Percentiles rank a stretch among this genome's conserved stretches.
Conservation (phyloP, 2,329 filamentous ascomycete genomes). For the Aplosporella prunicola region DNA sequence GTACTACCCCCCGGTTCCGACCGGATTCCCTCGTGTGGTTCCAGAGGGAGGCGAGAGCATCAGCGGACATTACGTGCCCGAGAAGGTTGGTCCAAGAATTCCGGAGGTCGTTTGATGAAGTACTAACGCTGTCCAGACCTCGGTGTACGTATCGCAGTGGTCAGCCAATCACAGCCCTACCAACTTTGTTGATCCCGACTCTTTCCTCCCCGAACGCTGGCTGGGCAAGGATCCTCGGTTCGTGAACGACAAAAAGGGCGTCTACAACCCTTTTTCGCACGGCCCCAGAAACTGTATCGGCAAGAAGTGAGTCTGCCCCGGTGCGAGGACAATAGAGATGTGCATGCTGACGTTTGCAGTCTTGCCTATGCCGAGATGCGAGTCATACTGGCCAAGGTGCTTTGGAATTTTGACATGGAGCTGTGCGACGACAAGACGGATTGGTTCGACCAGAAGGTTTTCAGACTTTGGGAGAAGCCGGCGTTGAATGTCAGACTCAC, state of each 20-base stretch:
- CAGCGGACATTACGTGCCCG: slow-evolving; percentile 30
- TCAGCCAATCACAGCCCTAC: slow-evolving; percentile 20
- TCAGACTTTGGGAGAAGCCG: slow-evolving; percentile 26
- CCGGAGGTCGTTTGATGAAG: slow-evolving; percentile 19
- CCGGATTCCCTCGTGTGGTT: slow-evolving; percentile 29
- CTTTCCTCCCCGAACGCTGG: slow-evolving; percentile 28
- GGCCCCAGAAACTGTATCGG: slow-evolving; percentile 30
- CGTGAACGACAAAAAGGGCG: slow-evolving; percentile 20
- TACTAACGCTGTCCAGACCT: slow-evolving; percentile 13
- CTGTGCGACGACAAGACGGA: slow-evolving; percentile 22
- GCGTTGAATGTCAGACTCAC: slow-evolving; percentile 20
- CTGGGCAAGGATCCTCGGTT: slow-evolving; percentile 18
- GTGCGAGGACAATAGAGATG: slow-evolving; percentile 10
- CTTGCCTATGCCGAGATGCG: slow-evolving; percentile 30
- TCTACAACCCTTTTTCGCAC: slow-evolving; percentile 24
- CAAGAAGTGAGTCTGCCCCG: slow-evolving; percentile 21
- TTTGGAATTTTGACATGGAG: slow-evolving; percentile 33
- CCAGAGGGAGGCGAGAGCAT: slow-evolving; percentile 29
- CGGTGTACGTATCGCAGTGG: slow-evolving; percentile 21
- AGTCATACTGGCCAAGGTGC: slow-evolving; percentile 29
- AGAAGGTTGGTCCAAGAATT: slow-evolving; percentile 17
- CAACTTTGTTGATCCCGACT: slow-evolving; percentile 25
- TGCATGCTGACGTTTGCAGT: slow-evolving; percentile 5
- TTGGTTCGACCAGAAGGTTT: slow-evolving; percentile 30
- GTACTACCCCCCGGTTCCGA: slow-evolving; percentile 37